These are phyloP conservation scores for Penstemon eatonii DNA, from an alignment of 257 asterid species.

Conservation along the genomic window DNA sequence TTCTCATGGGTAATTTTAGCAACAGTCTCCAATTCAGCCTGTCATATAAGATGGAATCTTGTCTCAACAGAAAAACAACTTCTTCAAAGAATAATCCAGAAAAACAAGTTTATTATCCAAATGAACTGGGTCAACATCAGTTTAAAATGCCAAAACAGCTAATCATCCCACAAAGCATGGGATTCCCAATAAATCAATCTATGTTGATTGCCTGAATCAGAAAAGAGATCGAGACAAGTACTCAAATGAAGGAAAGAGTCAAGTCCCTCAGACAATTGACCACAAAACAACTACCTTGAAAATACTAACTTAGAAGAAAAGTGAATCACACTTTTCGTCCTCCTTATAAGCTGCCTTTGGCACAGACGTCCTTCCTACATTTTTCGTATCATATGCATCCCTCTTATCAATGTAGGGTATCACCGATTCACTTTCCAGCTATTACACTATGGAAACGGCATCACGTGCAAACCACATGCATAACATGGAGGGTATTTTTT, in stretches of 20 bases:
- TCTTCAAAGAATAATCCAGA: slow-evolving; percentile 3
- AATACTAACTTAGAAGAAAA: not conserved
- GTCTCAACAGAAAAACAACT: slow-evolving; percentile 10
- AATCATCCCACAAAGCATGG: slow-evolving; percentile 4
- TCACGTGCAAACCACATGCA: no score
- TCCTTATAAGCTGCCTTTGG: no score
- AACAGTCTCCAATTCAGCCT: slow-evolving; percentile 94
- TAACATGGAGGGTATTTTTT: no score
- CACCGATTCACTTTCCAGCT: no score
- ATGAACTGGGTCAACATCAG: not conserved
- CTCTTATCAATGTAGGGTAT: no score
- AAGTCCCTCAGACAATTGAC: slow-evolving; percentile 1
- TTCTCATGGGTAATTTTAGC: slow-evolving; percentile 83
- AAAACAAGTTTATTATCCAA: not conserved
- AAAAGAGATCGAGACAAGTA: slow-evolving; percentile 9
- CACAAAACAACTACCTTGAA: not conserved
- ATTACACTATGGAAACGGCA: no score
- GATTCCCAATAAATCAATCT: slow-evolving; percentile 3
- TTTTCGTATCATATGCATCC: no score
- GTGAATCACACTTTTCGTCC: no score
- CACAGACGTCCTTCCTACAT: no score
- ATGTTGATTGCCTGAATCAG: not conserved
- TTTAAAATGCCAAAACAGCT: not conserved
- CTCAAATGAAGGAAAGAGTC: not conserved
- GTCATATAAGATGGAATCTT: slow-evolving; percentile 29